Evolutionary conservation across 805 yeast species (phyloP), one percentile per base, ranked within the genome.

Genomic region (Yamadazyma nakazawae): DNA sequence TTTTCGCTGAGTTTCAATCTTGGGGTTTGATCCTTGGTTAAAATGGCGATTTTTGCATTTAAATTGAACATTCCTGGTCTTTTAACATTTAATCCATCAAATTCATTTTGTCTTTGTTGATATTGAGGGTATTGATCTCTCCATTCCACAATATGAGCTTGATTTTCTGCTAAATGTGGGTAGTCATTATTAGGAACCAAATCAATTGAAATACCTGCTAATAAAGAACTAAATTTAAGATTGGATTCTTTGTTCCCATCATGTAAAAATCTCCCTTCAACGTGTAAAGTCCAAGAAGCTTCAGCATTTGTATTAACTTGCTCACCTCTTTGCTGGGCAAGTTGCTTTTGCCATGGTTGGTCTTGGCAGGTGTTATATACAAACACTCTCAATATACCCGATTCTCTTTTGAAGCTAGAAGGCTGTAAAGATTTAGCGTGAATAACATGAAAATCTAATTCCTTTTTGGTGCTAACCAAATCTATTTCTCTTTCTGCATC

Each of bases 21-120:
- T 36, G 82, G 77, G 6, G 96, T 88, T 50, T 76, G 80, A 57
- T 85, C 87, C 59, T 86, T 87, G 65, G 89, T 84, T 67, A 54
- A 76, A 46, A 94, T 76, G 4, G 89, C 86, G 46, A 94, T 82
- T 46, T 80, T 80, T 42, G 87, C 80, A 38, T 79, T 74, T 41
- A 91, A 57, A 49, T 66, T 64, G 53, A 62, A 69, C 10, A 68
- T 59, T 2, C 98, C 98, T 14, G 77, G 70, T 57, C 99, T 80
- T 58, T 85, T 85, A 46, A 94, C 79, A 60, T 91, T 97, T 47
- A 94, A 67, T 1, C 96, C 97, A 64, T 94, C 98, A 62, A 92
- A 92, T 42, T 56, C 62, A 34, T 57, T 57, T 28, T 34, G 43
- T 30, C 24, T 35, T 13, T 34, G 48, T 34, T 46, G 46, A 26